Percentiles rank a stretch among this genome's conserved stretches.
Conservation (phyloP, 148 eudicot genomes). For the Fagopyrum homotropicum region DNA sequence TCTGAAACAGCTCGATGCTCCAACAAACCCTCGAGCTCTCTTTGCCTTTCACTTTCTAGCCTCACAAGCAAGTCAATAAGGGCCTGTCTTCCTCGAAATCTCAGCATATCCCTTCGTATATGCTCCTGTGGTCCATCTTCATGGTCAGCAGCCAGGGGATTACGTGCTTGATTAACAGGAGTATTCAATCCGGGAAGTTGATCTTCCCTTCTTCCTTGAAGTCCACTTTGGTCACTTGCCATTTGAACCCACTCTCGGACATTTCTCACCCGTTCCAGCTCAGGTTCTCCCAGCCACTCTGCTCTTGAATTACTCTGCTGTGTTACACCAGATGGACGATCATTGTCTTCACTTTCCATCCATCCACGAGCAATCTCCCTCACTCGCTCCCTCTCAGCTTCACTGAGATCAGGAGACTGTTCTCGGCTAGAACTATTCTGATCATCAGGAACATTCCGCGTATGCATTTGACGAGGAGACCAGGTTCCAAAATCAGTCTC, state of each 20-base stretch:
- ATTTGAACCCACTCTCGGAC: slow-evolving; percentile 97
- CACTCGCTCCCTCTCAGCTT: slow-evolving; percentile 95
- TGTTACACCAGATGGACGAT: slow-evolving; percentile 50
- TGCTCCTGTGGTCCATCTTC: slow-evolving; percentile 76
- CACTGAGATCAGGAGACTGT: slow-evolving; percentile 92
- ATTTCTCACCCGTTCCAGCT: slow-evolving; percentile 92
- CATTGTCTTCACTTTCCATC: slow-evolving; percentile 77
- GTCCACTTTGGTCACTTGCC: slow-evolving; percentile 86
- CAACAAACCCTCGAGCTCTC: slow-evolving; percentile 85
- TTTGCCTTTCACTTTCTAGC: slow-evolving; percentile 85
- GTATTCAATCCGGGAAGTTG: slow-evolving; percentile 27
- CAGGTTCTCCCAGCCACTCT: slow-evolving; percentile 97
- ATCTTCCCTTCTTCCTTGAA: slow-evolving; percentile 59
- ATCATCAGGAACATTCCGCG: slow-evolving; percentile 32
- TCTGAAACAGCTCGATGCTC: slow-evolving; percentile 97
- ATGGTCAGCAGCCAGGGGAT: slow-evolving; percentile 34
- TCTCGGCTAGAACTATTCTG: slow-evolving; percentile 65
- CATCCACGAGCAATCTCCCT: slow-evolving; percentile 91
- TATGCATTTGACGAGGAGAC: slow-evolving; percentile 57
- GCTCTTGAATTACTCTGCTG: slow-evolving; percentile 57
- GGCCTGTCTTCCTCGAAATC: slow-evolving; percentile 96
- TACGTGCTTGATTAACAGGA: slow-evolving; percentile 38
- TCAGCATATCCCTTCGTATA: slow-evolving; percentile 68
- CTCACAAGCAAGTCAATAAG: slow-evolving; percentile 84
- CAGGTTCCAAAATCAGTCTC: slow-evolving; percentile 67